Base-by-base conservation (phyloP, 2,329 filamentous ascomycete genomes). In the Diaporthe ilicicola region DNA sequence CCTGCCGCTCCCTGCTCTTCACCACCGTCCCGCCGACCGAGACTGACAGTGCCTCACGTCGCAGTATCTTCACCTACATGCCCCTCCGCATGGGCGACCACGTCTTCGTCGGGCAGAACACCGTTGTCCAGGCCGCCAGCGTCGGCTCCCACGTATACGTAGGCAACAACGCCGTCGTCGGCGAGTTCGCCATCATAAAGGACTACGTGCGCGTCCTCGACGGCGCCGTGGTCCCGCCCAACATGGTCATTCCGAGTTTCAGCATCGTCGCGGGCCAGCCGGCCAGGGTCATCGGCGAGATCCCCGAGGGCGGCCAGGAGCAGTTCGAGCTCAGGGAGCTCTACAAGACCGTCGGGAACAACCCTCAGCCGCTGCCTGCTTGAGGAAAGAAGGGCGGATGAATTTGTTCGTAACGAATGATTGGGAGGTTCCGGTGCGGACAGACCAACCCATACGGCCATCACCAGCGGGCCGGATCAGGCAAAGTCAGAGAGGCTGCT, bases 31-130 rank as follows among this genome's bases (percentile, higher is more conserved):
- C 22, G 13, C 1, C 13, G 15, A 37, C 59, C 12, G 29, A 64
- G 59, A 50, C 59, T 64, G 44, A 64, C 59, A 24, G 44, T n/a
- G 15, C n/a, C n/a, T 64, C 13, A 3, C 29, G 1, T 19, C 27
- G n/a, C 19, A 88, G 86, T 8, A 81, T 84, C 44, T 92, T 94
- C 78, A 93, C 91, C 51, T 94, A 95, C 82, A 95, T 95, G 81
- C 95, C 95, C 10, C 91, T 98, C 76, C 94, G 96, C 73, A 93
- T 99, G 74, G 94, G 94, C 55, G 95, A 98, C 80, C 95, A 98
- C 82, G 95, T 98, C 74, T 98, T 95, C 81, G 88, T 99, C 62
- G 95, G 94, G 71, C 87, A 89, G 77, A 85, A 86, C 42, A 90
- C 91, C 46, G 89, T 95, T 48, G 88, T 99, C 46, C 94, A 96